Evolutionary conservation across 805 yeast species (phyloP).

Genomic region (Blastobotrys muscicola): DNA sequence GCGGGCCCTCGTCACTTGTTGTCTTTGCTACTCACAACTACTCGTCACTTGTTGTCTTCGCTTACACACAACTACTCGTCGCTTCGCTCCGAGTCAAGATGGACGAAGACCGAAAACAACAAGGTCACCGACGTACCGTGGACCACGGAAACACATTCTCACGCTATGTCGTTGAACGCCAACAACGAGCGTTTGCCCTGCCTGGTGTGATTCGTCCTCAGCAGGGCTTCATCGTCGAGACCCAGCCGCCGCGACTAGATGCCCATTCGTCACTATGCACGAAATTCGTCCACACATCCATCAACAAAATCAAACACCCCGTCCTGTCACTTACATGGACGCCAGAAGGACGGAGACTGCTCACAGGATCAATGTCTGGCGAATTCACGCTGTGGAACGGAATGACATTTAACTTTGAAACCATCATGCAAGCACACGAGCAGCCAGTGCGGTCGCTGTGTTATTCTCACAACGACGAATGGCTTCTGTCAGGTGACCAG

Average conservation of each 20-base stretch:
- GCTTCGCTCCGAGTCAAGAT: no score
- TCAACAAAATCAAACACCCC: constrained; percentile 86
- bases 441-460: constrained; percentile 68
- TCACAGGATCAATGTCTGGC: constrained; percentile 87
- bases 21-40: no score
- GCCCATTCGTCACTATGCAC: constrained; percentile 54
- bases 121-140: constrained; percentile 51
- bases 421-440: constrained; percentile 98
- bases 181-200: constrained; percentile 18
- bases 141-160: constrained; percentile 74
- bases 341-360: constrained; percentile 84
- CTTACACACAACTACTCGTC: no score
- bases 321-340: constrained; percentile 91
- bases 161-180: constrained; percentile 43
- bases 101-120: constrained; percentile 17
- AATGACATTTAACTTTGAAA: constrained; percentile 86
- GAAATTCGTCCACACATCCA: constrained; percentile 82
- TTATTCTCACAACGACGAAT: constrained; percentile 85
- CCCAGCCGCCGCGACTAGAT: constrained; percentile 49
- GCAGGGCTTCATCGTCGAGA: constrained; percentile 45
- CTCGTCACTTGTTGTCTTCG: no score
- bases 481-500: constrained; percentile 92
- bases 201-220: constrained; percentile 47
- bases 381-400: constrained; percentile 98
- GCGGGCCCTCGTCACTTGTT: no score